These are phyloP conservation scores for Hypoxylon sp. DNA, from an alignment of 2,329 filamentous ascomycete species.

Conservation along the genomic window DNA sequence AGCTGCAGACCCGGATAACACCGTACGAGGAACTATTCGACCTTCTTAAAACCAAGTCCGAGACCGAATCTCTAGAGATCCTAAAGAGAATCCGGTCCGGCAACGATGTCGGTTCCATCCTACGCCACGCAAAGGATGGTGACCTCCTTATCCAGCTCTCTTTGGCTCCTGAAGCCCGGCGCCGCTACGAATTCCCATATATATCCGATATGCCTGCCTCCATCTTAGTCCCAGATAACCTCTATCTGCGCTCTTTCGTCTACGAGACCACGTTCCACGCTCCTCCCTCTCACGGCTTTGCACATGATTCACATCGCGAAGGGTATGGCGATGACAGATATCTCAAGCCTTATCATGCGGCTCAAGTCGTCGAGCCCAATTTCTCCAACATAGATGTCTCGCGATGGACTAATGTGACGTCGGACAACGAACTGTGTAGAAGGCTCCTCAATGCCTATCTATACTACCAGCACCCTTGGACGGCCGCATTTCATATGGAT, in stretches of 20 bases:
- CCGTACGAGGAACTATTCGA: slow-evolving; percentile 53
- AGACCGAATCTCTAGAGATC: slow-evolving; percentile 55
- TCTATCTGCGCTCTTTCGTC: slow-evolving; percentile 53
- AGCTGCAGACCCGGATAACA: slow-evolving; percentile 50
- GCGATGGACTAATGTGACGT: slow-evolving; percentile 56
- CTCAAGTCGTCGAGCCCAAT: slow-evolving; percentile 54
- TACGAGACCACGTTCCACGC: slow-evolving; percentile 47
- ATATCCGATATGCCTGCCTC: slow-evolving; percentile 52
- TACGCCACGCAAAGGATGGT: slow-evolving; percentile 56
- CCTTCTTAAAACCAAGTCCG: slow-evolving; percentile 43
- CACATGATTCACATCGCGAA: slow-evolving; percentile 22
- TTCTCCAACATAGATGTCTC: slow-evolving; percentile 53
- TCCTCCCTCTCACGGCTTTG: slow-evolving; percentile 30
- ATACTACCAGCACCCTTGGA: slow-evolving; percentile 57
- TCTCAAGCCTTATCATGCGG: slow-evolving; percentile 57
- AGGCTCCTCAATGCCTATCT: slow-evolving; percentile 51
- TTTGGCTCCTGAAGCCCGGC: slow-evolving; percentile 56
- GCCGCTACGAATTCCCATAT: slow-evolving; percentile 60
- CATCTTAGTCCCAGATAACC: slow-evolving; percentile 48
- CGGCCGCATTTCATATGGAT: slow-evolving; percentile 58
- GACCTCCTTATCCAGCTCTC: slow-evolving; percentile 58
- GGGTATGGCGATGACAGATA: slow-evolving; percentile 47
- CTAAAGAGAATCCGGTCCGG: slow-evolving; percentile 57
- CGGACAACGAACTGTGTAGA: slow-evolving; percentile 56
- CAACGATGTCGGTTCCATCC: slow-evolving; percentile 51